Evolutionary conservation across 495 filamentous ascomycete species (phyloP).

Genomic region (Platismatia glauca): DNA sequence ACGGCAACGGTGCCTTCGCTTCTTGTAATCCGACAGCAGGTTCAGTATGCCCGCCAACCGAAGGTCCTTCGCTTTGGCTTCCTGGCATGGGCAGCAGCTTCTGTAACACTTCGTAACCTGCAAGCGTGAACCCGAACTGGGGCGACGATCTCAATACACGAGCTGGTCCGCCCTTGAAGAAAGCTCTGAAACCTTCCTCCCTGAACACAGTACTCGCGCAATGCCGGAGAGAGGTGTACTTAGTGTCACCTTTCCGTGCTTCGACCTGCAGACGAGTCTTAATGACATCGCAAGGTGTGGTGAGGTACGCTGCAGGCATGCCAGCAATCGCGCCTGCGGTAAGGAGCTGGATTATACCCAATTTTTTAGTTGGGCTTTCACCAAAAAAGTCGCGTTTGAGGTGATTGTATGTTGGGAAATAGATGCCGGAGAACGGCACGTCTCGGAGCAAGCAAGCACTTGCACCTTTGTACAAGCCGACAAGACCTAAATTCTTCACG

Average conservation of each 20-base stretch:
- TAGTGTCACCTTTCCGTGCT: constrained; percentile 84
- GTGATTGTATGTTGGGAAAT: constrained; percentile 95
- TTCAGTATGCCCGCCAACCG: constrained; percentile 36
- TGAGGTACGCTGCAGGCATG: constrained; percentile 97
- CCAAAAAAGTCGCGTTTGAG: constrained; percentile 90
- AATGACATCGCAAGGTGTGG: constrained; percentile 96
- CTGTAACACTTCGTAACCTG: constrained; percentile 87
- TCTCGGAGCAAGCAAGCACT: constrained; percentile 90
- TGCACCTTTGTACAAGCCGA: constrained; percentile 96
- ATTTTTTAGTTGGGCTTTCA: constrained; percentile 78
- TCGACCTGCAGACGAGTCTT: constrained; percentile 97
- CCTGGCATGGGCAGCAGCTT: constrained; percentile 74
- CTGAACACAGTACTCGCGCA: constrained; percentile 71
- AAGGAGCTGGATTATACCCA: constrained; percentile 85
- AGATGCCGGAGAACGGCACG: constrained; percentile 95
- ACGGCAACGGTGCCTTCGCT: constrained; percentile 63
- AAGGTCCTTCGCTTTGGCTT: constrained; percentile 33
- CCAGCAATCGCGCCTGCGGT: constrained; percentile 94
- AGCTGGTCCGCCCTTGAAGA: constrained; percentile 97
- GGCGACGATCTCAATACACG: constrained; percentile 90
- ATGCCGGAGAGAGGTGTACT: constrained; percentile 80
- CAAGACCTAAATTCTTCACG: constrained; percentile 85
- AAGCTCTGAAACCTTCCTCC: constrained; percentile 89
- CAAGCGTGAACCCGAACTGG: constrained; percentile 95
- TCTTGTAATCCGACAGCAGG: constrained; percentile 48